Base-by-base conservation (phyloP, 805 yeast genomes). In the Candida coquimbonensis region DNA sequence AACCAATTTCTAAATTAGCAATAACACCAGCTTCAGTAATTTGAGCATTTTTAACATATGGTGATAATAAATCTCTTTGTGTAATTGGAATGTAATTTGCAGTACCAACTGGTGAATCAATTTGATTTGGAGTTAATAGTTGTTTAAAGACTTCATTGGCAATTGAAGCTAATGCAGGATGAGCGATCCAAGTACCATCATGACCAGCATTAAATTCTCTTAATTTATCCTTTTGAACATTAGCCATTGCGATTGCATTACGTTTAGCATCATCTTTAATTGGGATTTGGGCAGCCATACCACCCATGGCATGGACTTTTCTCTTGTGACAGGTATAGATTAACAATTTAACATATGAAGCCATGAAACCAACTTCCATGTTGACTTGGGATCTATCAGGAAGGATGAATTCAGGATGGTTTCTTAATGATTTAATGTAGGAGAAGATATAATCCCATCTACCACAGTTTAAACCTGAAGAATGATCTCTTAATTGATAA, bases 101-200 rank as follows among this genome's bases (percentile, higher is more conserved):
- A 21, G 49, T 49, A 21, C 62, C 60, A 41, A 60, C 64, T 38
- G 60, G 50, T 19, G 60, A 60, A 46, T 68, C 66, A 56, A 85
- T 74, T 67, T 85, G 93, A 70, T 85, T 85, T 53, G 90, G 87
- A 35, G 91, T 86, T 53, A 86, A 84, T 90, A 85, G 81, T 62
- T 81, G 77, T 61, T 80, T 75, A 68, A 85, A 85, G 19, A 84
- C 85, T 57, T 76, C 73, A 60, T 82, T 74, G 37, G 87, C 89
- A 52, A 84, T 77, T 16, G 82, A 75, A 25, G 85, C 86, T 62
- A 85, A 72, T 19, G 89, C 90, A 16, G 95, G 95, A 59, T 85
- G 93, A 14, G 91, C 91, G 61, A 85, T 85, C 95, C 95, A 85
- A 48, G 91, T 83, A 43, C 93, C 89, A 69, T 85, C 95, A 66